Evolutionary conservation across 73 alveolate genomes (phyloP).

Genomic region (Tetrahymena malaccensis): DNA sequence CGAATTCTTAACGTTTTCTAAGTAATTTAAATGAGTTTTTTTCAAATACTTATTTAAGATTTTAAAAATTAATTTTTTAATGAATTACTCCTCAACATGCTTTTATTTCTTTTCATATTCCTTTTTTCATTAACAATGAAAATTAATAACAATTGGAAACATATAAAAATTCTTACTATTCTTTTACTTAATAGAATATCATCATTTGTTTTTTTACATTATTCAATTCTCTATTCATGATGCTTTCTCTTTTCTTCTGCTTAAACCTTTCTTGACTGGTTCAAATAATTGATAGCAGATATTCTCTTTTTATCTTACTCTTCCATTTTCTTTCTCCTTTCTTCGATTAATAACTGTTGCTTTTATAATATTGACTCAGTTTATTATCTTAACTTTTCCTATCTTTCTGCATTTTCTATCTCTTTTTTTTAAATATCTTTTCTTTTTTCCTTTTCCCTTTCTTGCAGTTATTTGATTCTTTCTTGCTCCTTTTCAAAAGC

Average conservation of each 20-base stretch:
- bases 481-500: slow-evolving; percentile 31
- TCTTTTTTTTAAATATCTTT: slow-evolving; percentile 9
- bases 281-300: not conserved
- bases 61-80: not conserved
- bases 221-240: slow-evolving; percentile 22
- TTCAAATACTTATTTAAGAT: not conserved
- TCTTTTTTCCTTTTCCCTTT: slow-evolving; percentile 8
- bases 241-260: slow-evolving; percentile 21
- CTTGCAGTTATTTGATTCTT: slow-evolving; percentile 7
- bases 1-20: slow-evolving; percentile 12
- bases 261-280: not conserved
- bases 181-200: not conserved
- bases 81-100: slow-evolving; percentile 10
- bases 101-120: slow-evolving; percentile 12
- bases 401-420: slow-evolving; percentile 6
- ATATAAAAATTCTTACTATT: not conserved
- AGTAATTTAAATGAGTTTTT: not conserved
- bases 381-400: slow-evolving; percentile 7
- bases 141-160: not conserved
- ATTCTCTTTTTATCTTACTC: slow-evolving; percentile 26
- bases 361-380: slow-evolving; percentile 7
- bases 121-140: not conserved
- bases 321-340: slow-evolving; percentile 39
- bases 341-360: not conserved
- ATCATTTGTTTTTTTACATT: slow-evolving; percentile 9